Evolutionary conservation across 225 moss, liverwort and hornwort genomes (phyloP).

Genomic region (Pleurozium schreberi): DNA sequence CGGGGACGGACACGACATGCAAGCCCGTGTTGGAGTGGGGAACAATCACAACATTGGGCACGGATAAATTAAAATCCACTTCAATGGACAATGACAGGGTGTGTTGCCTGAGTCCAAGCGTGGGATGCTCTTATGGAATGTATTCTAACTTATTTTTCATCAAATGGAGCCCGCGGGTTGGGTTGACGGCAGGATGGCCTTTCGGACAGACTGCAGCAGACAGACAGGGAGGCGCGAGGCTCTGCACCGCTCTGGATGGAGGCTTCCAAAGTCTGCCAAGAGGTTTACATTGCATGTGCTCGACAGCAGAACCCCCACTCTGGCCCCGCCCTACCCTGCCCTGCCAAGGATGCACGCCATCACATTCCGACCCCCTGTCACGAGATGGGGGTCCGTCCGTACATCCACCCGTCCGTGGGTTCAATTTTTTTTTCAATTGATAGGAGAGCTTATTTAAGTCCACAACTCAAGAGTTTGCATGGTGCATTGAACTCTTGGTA

Average conservation of each 20-base stretch:
- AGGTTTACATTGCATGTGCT: constrained; percentile 6
- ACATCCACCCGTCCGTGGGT: not conserved
- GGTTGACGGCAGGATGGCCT: not conserved
- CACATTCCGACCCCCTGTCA: not conserved
- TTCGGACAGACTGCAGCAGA: not conserved
- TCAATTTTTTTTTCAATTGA: not conserved
- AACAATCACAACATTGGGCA: too few relatives aligned
- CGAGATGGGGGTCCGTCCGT: not conserved
- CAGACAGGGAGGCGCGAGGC: too few relatives aligned
- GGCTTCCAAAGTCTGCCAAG: constrained; percentile 13
- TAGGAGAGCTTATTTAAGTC: too few relatives aligned
- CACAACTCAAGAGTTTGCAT: too few relatives aligned
- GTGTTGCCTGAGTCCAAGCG: too few relatives aligned
- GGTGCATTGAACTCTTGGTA: not conserved
- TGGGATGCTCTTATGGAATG: not conserved
- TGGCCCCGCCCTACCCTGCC: not conserved
- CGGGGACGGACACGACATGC: too few relatives aligned
- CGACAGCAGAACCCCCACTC: not conserved
- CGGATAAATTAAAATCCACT: too few relatives aligned
- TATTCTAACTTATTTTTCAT: not conserved
- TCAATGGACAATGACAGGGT: too few relatives aligned
- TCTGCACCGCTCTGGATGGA: not conserved
- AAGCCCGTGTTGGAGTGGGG: too few relatives aligned
- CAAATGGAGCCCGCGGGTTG: not conserved
- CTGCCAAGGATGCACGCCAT: not conserved